phyloP scores from a whole-genome alignment of 164 flowering plant species.

The Warburgia ugandensis region DNA sequence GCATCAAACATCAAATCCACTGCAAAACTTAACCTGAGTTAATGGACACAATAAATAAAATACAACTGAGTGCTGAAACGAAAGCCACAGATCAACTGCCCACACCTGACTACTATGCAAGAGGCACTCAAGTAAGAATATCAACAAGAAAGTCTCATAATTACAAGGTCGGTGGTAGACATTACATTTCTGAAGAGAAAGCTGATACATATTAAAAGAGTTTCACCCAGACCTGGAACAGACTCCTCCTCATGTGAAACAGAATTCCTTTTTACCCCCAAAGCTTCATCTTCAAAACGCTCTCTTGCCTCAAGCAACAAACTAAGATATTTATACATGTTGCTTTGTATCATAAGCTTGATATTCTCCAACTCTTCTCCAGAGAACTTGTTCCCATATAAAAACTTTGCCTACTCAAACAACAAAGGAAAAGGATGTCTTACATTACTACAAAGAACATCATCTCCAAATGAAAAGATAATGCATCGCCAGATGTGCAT shows the following conservation, averaged over 20 bases:
- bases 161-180: too few relatives aligned
- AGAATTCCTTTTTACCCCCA: slow-evolving; percentile 4
- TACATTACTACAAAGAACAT: too few relatives aligned
- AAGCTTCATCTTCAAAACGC: slow-evolving; percentile 29
- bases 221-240: slow-evolving; percentile 17
- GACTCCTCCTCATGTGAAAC: slow-evolving; percentile 17
- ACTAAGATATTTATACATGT: slow-evolving; percentile 30
- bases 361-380: slow-evolving; percentile 20
- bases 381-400: slow-evolving; percentile 24
- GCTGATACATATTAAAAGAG: neutral
- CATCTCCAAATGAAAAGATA: neutral
- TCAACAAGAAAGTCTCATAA: neutral
- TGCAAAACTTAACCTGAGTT: too few relatives aligned
- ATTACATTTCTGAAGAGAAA: too few relatives aligned
- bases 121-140: too few relatives aligned
- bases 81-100: too few relatives aligned
- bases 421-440: neutral
- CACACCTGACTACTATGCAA: too few relatives aligned
- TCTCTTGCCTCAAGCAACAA: slow-evolving; percentile 26
- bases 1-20: too few relatives aligned
- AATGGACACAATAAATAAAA: too few relatives aligned
- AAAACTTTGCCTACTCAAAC: slow-evolving; percentile 19
- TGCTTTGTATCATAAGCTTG: slow-evolving; percentile 28
- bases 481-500: too few relatives aligned
- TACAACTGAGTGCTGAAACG: too few relatives aligned